Conservation (phyloP, 75 land plant genomes). For the Pseudotsuga menziesii region DNA sequence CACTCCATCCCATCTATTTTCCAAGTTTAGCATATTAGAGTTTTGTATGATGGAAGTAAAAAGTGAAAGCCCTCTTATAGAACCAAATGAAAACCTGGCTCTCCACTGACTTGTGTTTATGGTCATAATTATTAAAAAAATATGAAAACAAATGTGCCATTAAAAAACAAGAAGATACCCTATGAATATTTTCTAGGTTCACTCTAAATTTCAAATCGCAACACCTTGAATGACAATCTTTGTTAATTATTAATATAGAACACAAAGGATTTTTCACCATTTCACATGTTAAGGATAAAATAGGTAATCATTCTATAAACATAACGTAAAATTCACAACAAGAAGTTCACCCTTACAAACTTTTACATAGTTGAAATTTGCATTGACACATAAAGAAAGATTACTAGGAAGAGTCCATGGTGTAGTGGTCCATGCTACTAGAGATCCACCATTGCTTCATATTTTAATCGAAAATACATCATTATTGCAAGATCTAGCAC, state of each 20-base stretch:
- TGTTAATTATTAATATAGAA: not conserved
- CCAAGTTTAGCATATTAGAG: no score
- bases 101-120: no score
- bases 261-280: not conserved
- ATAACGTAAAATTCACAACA: not conserved
- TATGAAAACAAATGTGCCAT: no score
- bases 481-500: constrained; percentile 93
- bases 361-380: constrained; percentile 74
- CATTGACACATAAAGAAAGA: constrained; percentile 91
- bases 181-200: not conserved
- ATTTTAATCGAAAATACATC: constrained; percentile 82
- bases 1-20: no score
- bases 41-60: no score
- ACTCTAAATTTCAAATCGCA: not conserved
- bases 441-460: constrained; percentile 58
- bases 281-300: not conserved
- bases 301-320: no score
- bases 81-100: not conserved
- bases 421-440: constrained; percentile 99
- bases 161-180: not conserved
- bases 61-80: not conserved
- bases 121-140: no score
- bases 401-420: constrained; percentile 99
- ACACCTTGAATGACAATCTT: not conserved
- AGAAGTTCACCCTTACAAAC: constrained; percentile 23